phyloP scores from a whole-genome alignment of 768 basidiomycete species.

The Suillus weaverae region DNA sequence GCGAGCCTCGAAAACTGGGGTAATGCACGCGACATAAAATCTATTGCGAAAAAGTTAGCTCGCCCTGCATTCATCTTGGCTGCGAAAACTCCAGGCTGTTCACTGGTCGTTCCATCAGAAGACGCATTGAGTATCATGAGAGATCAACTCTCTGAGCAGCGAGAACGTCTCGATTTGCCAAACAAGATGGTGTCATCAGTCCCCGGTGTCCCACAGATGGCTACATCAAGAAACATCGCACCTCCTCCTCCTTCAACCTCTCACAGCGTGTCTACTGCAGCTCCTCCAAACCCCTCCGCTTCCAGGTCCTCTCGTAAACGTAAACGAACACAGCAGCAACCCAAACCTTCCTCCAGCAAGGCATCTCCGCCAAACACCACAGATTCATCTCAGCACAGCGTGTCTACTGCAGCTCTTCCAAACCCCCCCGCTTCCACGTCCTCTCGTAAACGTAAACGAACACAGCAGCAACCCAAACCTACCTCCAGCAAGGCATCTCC shows the following conservation, averaged over 20 bases:
- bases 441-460: slow-evolving; percentile 6
- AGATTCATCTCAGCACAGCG: slow-evolving; percentile 5
- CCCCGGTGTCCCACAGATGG: slow-evolving; percentile 13
- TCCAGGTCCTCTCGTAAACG: slow-evolving; percentile 7
- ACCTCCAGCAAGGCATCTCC: slow-evolving; percentile 2
- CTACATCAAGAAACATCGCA: slow-evolving; percentile 18
- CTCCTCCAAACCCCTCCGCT: slow-evolving; percentile 15
- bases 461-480: not conserved
- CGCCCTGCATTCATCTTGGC: slow-evolving; percentile 37
- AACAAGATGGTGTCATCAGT: slow-evolving; percentile 12
- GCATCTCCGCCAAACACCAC: not conserved
- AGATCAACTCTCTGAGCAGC: slow-evolving; percentile 26
- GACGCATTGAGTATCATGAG: slow-evolving; percentile 32
- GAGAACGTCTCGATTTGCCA: slow-evolving; percentile 24
- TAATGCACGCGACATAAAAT: slow-evolving; percentile 65
- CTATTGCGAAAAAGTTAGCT: slow-evolving; percentile 50
- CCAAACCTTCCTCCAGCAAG: slow-evolving; percentile 1
- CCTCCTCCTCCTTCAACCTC: slow-evolving; percentile 25
- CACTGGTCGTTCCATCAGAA: slow-evolving; percentile 20
- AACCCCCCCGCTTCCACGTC: slow-evolving; percentile 12
- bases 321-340: slow-evolving; percentile 4
- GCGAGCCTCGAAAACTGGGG: slow-evolving; percentile 58
- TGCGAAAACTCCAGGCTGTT: slow-evolving; percentile 16
- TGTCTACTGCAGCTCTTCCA: slow-evolving; percentile 19
- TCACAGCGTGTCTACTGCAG: slow-evolving; percentile 20